Percentiles rank a stretch among this genome's conserved stretches.
These are phyloP conservation scores for Neurospora discreta DNA, from an alignment of 495 filamentous ascomycete genomes.

Conservation along the genomic window DNA sequence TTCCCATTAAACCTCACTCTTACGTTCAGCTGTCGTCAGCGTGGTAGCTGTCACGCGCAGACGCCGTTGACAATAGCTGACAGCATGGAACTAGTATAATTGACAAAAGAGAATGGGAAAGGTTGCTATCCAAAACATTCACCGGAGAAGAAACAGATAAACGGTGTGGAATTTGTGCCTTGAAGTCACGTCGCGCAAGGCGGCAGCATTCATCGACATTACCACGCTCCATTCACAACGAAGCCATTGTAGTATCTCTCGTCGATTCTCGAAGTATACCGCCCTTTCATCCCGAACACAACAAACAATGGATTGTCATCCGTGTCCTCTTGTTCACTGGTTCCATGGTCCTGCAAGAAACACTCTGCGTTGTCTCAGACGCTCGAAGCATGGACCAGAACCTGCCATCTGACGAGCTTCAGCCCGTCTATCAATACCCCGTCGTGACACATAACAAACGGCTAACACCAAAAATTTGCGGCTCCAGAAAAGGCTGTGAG, in stretches of 20 bases:
- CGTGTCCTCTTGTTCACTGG: not conserved
- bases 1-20: too few relatives aligned
- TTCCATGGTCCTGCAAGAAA: not conserved
- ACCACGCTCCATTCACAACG: not conserved
- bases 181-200: not conserved
- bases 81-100: too few relatives aligned
- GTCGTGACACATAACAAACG: not conserved
- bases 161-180: not conserved
- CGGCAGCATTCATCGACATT: not conserved
- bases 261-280: not conserved
- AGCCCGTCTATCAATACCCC: not conserved
- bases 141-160: not conserved
- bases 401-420: not conserved
- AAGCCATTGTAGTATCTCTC: not conserved
- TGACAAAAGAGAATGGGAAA: not conserved
- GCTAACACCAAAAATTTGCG: too few relatives aligned
- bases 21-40: too few relatives aligned
- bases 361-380: not conserved
- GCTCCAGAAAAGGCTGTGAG: not conserved
- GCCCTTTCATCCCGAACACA: not conserved
- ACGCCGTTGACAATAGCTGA: too few relatives aligned
- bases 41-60: too few relatives aligned
- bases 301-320: not conserved
- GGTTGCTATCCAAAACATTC: not conserved
- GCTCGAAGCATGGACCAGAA: not conserved